Base-by-base conservation (phyloP, 202 grass and related monocot genomes). In the Musa balbisiana region DNA sequence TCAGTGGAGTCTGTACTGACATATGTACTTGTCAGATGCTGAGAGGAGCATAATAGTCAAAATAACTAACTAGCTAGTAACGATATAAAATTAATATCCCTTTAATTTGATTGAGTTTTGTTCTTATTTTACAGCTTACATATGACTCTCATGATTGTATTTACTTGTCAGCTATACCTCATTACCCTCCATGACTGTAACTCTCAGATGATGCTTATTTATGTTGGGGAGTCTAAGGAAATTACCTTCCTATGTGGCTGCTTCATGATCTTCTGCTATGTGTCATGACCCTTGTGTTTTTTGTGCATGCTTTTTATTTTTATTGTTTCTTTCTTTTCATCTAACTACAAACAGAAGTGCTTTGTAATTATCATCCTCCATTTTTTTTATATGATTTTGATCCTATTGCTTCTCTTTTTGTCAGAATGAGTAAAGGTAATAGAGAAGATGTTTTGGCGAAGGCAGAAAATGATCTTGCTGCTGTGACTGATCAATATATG, bases 391-490 rank as follows among this genome's bases (percentile, higher is more conserved):
- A 50, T 73, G 51, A 10, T 79, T 64, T n/a, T 52, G 0, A 65
- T 24, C 4, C 16, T 72, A 20, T 64, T 52, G n/a, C 79, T 69
- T 86, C 79, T 72, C 20, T 9, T 72, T 69, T 55, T 62, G 25
- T 64, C 84, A 93, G 94, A 84, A 89, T 93, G 75, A 93, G 87
- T 64, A 98, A 87, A 81, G 69, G 70, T 73, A 98, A 98, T 80
- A 89, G 86, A 76, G 90, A 91, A 25, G 94, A 93, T 73, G 84
- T 93, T 84, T 89, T 98, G 76, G 83, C 79, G 8, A 98, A 98
- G 77, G 94, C 94, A 69, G 88, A 98, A 82, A 89, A 86, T 84
- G 94, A 98, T 82, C 90, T 98, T 82, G 79, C 81, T 52, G 65
- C 55, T 82, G 94, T 98, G 62, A 90, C 89, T 49, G 83, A 86